phyloP scores from a whole-genome alignment of 495 filamentous ascomycete genomes.

The Sphaerosporella brunnea region DNA sequence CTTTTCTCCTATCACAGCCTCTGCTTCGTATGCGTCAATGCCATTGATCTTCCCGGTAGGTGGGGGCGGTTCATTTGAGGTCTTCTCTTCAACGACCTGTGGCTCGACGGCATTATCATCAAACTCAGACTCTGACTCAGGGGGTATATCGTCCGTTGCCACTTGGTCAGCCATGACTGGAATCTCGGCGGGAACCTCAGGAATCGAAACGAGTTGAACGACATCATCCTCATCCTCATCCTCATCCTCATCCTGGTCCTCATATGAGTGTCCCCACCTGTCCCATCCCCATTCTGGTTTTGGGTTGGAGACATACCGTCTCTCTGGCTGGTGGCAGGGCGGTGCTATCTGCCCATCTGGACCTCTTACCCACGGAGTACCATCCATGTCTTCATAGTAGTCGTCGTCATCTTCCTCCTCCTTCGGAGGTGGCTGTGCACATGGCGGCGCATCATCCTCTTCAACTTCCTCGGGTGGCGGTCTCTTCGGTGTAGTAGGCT shows the following conservation, averaged over 20 bases:
- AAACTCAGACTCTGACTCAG: neutral
- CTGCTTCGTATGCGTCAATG: conserved; percentile 9
- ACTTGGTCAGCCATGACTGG: neutral
- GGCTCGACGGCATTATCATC: neutral
- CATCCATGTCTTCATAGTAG: neutral
- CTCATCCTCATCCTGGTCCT: conserved; percentile 1
- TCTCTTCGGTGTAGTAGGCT: too few species aligned
- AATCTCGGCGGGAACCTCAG: too few species aligned
- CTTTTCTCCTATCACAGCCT: conserved; percentile 14
- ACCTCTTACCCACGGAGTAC: neutral
- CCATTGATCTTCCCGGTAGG: conserved; percentile 14
- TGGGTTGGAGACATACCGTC: neutral
- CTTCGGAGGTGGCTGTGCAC: neutral
- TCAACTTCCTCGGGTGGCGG: too few species aligned
- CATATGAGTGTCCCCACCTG: too few species aligned
- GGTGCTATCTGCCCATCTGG: neutral
- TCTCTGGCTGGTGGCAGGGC: neutral
- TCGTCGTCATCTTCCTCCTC: neutral
- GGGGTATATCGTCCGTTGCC: neutral
- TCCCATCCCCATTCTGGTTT: too few species aligned
- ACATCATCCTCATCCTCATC: neutral
- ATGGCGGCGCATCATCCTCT: neutral
- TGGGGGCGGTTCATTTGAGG: conserved; percentile 1
- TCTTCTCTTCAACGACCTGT: too few species aligned
- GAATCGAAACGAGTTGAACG: conserved; percentile 4